These are phyloP conservation scores for Jaapia argillacea DNA, from an alignment of 768 basidiomycete species.

Conservation along the genomic window DNA sequence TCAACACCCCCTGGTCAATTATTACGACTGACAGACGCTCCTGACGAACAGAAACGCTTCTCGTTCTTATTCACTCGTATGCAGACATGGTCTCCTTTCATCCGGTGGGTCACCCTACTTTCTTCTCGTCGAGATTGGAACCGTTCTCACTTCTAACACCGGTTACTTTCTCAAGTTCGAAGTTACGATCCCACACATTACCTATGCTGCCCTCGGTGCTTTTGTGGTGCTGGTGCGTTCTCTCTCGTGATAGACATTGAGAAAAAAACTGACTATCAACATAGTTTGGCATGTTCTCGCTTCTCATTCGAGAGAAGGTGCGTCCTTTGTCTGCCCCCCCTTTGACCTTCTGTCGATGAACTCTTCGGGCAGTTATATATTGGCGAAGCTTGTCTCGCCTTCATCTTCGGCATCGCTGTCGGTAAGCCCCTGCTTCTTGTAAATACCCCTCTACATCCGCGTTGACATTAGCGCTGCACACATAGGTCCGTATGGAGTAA, in stretches of 20 bases:
- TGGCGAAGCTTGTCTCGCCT: constrained; percentile 95
- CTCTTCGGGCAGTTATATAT: constrained; percentile 56
- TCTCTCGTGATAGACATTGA: not conserved
- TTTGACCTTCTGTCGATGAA: constrained; percentile 4
- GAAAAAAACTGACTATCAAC: constrained; percentile 2
- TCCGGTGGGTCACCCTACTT: too few species aligned
- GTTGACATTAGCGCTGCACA: not conserved
- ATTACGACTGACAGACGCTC: too few species aligned
- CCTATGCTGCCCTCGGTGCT: constrained; percentile 70
- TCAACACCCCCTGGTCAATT: too few species aligned
- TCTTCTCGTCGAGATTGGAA: too few species aligned
- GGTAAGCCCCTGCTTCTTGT: constrained; percentile 31
- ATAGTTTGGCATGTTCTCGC: constrained; percentile 92
- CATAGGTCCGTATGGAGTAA: constrained; percentile 72
- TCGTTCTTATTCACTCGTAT: too few species aligned
- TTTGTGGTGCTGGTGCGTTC: constrained; percentile 66
- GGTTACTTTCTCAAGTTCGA: too few species aligned
- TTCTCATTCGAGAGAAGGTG: constrained; percentile 82
- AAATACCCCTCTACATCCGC: not conserved
- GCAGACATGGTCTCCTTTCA: too few species aligned
- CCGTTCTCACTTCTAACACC: too few species aligned
- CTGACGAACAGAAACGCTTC: too few species aligned
- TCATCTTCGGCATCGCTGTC: constrained; percentile 85
- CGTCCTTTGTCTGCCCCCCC: constrained; percentile 7
- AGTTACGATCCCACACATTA: constrained; percentile 61